Percentiles rank a stretch among this genome's conserved stretches.
phyloP scores from a whole-genome alignment of 345 rosid genomes.

The Gossypium raimondii region DNA sequence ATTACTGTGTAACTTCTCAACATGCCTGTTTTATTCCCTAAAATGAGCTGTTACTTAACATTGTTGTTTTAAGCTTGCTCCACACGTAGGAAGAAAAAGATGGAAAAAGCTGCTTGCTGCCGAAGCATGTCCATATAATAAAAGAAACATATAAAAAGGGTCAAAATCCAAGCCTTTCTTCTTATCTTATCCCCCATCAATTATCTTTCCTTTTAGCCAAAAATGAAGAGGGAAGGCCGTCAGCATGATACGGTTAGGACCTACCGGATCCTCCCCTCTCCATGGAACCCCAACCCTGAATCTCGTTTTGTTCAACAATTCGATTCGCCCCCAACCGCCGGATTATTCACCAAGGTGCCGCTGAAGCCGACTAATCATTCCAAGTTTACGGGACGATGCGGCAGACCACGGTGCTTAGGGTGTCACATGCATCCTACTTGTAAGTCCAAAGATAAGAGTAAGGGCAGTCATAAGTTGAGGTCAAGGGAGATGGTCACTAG shows the following conservation, averaged over 20 bases:
- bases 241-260: constrained; percentile 69
- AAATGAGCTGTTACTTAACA: neutral
- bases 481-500: constrained; percentile 37
- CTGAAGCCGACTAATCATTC: constrained; percentile 65
- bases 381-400: constrained; percentile 60
- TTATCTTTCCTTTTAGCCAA: neutral
- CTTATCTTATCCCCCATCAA: neutral
- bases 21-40: neutral
- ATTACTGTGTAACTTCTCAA: no score
- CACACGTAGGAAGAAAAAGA: constrained; percentile 15
- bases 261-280: constrained; percentile 44
- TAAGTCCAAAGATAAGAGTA: constrained; percentile 54
- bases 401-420: constrained; percentile 36
- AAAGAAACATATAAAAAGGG: neutral
- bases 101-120: constrained; percentile 21
- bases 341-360: constrained; percentile 40
- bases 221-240: constrained; percentile 69
- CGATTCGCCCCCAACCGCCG: constrained; percentile 39
- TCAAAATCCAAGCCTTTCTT: neutral
- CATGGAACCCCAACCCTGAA: constrained; percentile 36
- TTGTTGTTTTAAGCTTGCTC: constrained; percentile 18
- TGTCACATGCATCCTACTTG: constrained; percentile 44
- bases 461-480: constrained; percentile 50
- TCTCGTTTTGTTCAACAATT: constrained; percentile 34
- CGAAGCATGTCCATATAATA: constrained; percentile 12